phyloP scores from a whole-genome alignment of 176 grass and related monocot species.

The Eleusine indica region DNA sequence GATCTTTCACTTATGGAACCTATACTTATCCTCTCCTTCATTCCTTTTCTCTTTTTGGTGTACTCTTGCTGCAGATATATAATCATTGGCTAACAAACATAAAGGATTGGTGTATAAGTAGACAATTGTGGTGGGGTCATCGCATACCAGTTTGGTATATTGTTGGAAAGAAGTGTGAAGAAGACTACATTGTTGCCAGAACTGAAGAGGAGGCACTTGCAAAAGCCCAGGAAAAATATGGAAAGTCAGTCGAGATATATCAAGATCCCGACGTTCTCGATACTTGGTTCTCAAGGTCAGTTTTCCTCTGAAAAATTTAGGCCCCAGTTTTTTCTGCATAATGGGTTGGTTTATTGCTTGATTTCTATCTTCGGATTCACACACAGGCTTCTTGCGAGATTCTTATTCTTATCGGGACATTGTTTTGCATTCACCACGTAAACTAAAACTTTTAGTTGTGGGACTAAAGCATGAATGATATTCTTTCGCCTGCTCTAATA shows the following conservation, averaged over 20 bases:
- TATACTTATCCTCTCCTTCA: constrained; percentile 17
- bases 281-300: constrained; percentile 99
- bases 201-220: constrained; percentile 75
- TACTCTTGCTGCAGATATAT: constrained; percentile 75
- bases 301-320: constrained; percentile 35
- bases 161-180: constrained; percentile 89
- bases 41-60: constrained; percentile 15
- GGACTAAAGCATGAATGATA: not conserved
- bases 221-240: constrained; percentile 80
- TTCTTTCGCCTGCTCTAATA: too few species aligned
- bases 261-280: constrained; percentile 97
- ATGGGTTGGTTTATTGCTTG: not conserved
- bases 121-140: constrained; percentile 99
- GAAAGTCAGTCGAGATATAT: constrained; percentile 97
- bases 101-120: constrained; percentile 99
- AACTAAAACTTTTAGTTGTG: not conserved
- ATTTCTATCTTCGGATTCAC: constrained; percentile 18
- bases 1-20: not conserved
- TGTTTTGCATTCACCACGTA: not conserved
- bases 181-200: constrained; percentile 91
- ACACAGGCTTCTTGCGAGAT: not conserved
- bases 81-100: constrained; percentile 99
- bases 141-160: constrained; percentile 98
- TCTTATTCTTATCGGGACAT: not conserved
- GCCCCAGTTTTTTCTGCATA: constrained; percentile 19